Evolutionary conservation across 257 asterid species (phyloP), one percentile per base, ranked within the genome.

Genomic region (Capsicum rhomboideum): DNA sequence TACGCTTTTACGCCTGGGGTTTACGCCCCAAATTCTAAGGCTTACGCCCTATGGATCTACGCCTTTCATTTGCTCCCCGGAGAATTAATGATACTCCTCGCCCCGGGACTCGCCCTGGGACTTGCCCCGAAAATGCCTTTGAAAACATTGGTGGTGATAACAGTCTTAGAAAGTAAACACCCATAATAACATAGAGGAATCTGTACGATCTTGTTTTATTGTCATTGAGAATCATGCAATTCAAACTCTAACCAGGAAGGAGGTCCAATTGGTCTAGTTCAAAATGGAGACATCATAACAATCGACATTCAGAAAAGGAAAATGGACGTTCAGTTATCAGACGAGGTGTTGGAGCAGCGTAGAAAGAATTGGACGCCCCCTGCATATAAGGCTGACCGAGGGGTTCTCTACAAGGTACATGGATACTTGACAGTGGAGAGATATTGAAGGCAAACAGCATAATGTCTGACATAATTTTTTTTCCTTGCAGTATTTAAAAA

Each of bases 331-430:
- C 85, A 86, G 34, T 85, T 96, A 82, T 88, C 98, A n/a, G 98
- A 92, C 0, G 90, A 82, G 10, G 97, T 93, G 86, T 85, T 96
- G 75, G 89, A 87, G 13, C 92, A 90, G 78, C 94, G 99, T 46
- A 92, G 95, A 88, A 92, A 89, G 92, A 90, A 81, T 84, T 96
- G 98, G 99, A 85, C 85, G 2, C 89, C 97, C 4, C 94, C 97
- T 46, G 85, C 98, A 52, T 92, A 92, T 61, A 94, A 91, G 83
- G 99, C 99, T 46, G 90, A 87, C 29, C 89, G 94, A 49, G 99
- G 99, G 53, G 98, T 93, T 82, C 96, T 96, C 14, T 96, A 88
- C 92, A 96, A 94, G 99, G 99, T 96, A 84, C 8, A 77, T 14
- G 23, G 21, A 37, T 31, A 54, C 54, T 82, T 42, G 59, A 64